Conservation (phyloP, 257 asterid species). For the Solanum phureja region DNA sequence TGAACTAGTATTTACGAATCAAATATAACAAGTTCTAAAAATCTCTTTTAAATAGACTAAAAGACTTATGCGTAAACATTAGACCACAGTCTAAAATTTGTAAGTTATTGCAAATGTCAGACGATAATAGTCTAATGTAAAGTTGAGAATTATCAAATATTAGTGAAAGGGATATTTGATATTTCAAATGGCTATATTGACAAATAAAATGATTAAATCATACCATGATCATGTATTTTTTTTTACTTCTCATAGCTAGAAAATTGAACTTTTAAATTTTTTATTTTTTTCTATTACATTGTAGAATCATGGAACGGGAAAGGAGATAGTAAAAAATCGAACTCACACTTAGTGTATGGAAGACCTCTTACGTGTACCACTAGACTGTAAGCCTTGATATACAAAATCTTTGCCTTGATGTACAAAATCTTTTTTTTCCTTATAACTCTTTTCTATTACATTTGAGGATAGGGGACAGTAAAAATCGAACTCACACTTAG, state of each 20-base stretch:
- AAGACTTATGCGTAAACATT: neutral
- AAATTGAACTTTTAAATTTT: too few species aligned
- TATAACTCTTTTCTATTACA: neutral
- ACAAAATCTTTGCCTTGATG: neutral
- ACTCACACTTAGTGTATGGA: neutral
- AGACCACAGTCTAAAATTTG: neutral
- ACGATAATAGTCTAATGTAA: neutral
- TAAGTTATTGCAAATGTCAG: neutral
- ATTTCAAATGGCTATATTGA: neutral
- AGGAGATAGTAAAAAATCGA: neutral
- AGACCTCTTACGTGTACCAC: neutral
- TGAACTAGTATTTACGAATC: too few species aligned
- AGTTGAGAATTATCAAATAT: too few species aligned
- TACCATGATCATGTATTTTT: neutral
- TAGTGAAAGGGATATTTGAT: too few species aligned
- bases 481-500: neutral
- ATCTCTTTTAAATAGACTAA: neutral
- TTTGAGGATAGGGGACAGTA: fast-evolving
- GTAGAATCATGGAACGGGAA: neutral
- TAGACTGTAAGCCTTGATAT: neutral
- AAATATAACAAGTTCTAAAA: neutral
- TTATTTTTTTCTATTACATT: neutral
- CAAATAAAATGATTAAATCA: neutral
- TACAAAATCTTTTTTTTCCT: too few species aligned
- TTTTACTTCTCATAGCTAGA: neutral